Evolutionary conservation across 2,329 filamentous ascomycete genomes (phyloP), one percentile per base, ranked within the genome.

Genomic region (Didymella arachidicola): DNA sequence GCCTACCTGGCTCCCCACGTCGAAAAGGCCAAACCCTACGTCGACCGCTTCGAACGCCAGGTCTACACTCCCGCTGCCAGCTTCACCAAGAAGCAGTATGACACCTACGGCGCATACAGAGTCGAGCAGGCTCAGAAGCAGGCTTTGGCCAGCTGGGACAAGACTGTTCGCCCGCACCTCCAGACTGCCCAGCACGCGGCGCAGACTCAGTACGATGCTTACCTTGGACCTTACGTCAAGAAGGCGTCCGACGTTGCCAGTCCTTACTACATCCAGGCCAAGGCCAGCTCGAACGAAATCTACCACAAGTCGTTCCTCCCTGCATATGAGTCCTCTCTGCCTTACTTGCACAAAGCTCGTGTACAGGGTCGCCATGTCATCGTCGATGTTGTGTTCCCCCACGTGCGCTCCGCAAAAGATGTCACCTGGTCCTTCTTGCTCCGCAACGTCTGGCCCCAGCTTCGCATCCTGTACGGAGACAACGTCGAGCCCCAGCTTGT

Each of bases 401-500:
- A 90, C 45, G 84, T 86, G 6, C 84, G 86, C 56, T 91, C 87
- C 81, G 86, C 86, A 3, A 92, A 89, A 84, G 87, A 87, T 55
- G 87, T 87, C 59, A 85, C 86, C 0, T 86, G 87, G 58, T 79
- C 84, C 12, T 94, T 97, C 71, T 79, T 96, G 32, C 86, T 92
- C 57, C 86, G 86, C 45, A 89, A 87, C 2, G 81, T 98, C 16
- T 95, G 91, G 89, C 94, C 94, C 2, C 89, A 90, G 64, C 63
- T 97, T 11, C 87, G 90, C 26, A 84, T 90, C 14, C 80, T 97
- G 5, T 98, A 98, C 72, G 86, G 89, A 11, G 89, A 97, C 72
- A 97, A 96, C 68, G 93, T 99, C 3, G 93, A 98, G 79, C 96
- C 96, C 14, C 96, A 99, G 77, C 84, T 99, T 14, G 86, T 94